A percentile compares a stretch with the other conserved stretches of the same genome.
Conservation (phyloP, 2,329 filamentous ascomycete genomes). For the Neopestalotiopsis clavispora region DNA sequence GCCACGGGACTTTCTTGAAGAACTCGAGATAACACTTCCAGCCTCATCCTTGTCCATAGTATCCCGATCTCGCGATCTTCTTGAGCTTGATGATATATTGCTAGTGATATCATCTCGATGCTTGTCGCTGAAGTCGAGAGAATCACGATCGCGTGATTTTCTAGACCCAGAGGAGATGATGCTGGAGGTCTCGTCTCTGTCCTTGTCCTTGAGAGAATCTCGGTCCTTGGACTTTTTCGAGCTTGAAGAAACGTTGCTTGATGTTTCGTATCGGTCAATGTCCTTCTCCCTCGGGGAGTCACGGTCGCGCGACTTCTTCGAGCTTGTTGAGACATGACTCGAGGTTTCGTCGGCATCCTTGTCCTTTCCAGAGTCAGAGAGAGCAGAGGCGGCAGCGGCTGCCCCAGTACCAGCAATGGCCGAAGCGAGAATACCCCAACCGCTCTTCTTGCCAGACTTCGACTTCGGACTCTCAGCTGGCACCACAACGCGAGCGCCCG, state of each 20-base stretch:
- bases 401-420: slow-evolving; percentile 49
- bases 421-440: slow-evolving; percentile 59
- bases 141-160: slow-evolving; percentile 1
- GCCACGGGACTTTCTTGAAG: slow-evolving; percentile 14
- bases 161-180: neutral
- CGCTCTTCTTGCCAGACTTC: slow-evolving; percentile 44
- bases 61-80: slow-evolving; percentile 19
- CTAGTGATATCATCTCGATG: slow-evolving; percentile 20
- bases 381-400: slow-evolving; percentile 27
- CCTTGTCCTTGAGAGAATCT: neutral
- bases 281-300: slow-evolving; percentile 1
- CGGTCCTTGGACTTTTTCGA: slow-evolving; percentile 5
- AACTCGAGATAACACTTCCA: slow-evolving; percentile 12
- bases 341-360: slow-evolving; percentile 16
- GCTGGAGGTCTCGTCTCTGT: slow-evolving; percentile 19
- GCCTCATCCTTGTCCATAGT: slow-evolving; percentile 12
- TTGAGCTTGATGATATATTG: slow-evolving; percentile 12
- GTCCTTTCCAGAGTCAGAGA: slow-evolving; percentile 22
- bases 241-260: slow-evolving; percentile 13
- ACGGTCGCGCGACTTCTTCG: neutral
- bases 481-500: slow-evolving; percentile 33
- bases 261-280: slow-evolving; percentile 19
- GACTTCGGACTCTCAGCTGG: slow-evolving; percentile 32
- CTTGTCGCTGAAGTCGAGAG: slow-evolving; percentile 1
- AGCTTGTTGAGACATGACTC: slow-evolving; percentile 9